Base-by-base conservation (phyloP, 73 alveolate species). In the Symbiodinium natans region DNA sequence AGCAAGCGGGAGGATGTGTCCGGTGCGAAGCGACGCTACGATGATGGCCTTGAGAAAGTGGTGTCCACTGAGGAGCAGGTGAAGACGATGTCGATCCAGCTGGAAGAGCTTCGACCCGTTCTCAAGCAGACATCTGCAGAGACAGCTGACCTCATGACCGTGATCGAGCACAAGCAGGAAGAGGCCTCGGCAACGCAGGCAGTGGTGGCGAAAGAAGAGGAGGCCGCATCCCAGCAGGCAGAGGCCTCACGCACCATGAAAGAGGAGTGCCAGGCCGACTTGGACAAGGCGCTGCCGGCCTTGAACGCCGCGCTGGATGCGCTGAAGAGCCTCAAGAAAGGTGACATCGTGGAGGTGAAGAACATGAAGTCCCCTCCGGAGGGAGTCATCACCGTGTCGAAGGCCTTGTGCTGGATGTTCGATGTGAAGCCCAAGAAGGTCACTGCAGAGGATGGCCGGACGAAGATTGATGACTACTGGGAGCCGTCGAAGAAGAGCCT, bases 331-430 rank as follows among this genome's bases (percentile, higher is more conserved):
- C 92, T 99, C 38, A 94, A 99, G 86, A 99, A 99, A 71, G 84
- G 97, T 33, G 97, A 90, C 88, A 90, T 90, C 48, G 97, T 90
- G 97, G 97, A 90, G 97, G 97, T 99, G 83, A 99, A 93, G 39
- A 59, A 82, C 25, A 82, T 93, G 94, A 93, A 93, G 83, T 83
- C 99, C 42, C 99, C 99, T 23, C 99, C 99, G 7, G 99, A 99
- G 46, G 99, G 99, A 3, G 99, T 99, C 93, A 99, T 99, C 29
- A 92, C 99, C 41, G 99, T 99, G 38, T 99, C 99, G 99, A 99
- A 99, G 71, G 99, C 99, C 21, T 99, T 99, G 34, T 99, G 99
- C 97, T 82, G 98, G 99, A 99, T 99, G 99, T 99, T 99, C 99
- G 99, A 99, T 59, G 99, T 99, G 46, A 99, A 99, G 95, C 99